phyloP scores from a whole-genome alignment of 768 basidiomycete species.

The Podaxis sp. region DNA sequence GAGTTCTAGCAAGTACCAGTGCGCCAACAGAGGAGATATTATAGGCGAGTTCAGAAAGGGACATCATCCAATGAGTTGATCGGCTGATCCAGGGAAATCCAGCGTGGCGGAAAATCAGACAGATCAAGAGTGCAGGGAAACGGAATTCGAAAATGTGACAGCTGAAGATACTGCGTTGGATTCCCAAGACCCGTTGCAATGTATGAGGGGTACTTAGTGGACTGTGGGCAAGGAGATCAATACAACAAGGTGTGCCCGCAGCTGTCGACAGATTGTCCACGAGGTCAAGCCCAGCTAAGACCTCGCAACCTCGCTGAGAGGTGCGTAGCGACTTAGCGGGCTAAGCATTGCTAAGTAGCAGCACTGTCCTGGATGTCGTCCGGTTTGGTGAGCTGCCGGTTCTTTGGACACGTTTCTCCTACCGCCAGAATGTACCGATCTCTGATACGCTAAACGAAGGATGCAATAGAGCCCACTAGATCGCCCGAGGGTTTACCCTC shows the following conservation, averaged over 20 bases:
- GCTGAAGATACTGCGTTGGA: conserved; percentile 23
- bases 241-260: not conserved
- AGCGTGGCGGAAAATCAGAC: conserved; percentile 23
- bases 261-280: conserved; percentile 13
- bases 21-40: conserved; percentile 66
- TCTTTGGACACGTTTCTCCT: conserved; percentile 18
- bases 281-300: not conserved
- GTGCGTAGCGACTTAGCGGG: not conserved
- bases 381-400: not conserved
- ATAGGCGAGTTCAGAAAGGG: conserved; percentile 27
- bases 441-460: conserved; percentile 42
- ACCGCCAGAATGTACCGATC: conserved; percentile 28
- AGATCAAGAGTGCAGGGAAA: conserved; percentile 30
- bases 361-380: not conserved
- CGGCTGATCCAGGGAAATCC: conserved; percentile 19
- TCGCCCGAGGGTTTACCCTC: conserved; percentile 37
- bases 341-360: not conserved
- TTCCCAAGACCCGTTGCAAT: conserved; percentile 26
- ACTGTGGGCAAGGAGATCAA: conserved; percentile 12
- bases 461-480: conserved; percentile 62
- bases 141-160: conserved; percentile 23
- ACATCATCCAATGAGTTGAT: conserved; percentile 27
- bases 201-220: conserved; percentile 22
- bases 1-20: conserved; percentile 60
- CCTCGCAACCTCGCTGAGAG: conserved; percentile 6